These are phyloP conservation scores for Friedmanniomyces endolithicus DNA, from an alignment of 495 filamentous ascomycete genomes.

Conservation along the genomic window DNA sequence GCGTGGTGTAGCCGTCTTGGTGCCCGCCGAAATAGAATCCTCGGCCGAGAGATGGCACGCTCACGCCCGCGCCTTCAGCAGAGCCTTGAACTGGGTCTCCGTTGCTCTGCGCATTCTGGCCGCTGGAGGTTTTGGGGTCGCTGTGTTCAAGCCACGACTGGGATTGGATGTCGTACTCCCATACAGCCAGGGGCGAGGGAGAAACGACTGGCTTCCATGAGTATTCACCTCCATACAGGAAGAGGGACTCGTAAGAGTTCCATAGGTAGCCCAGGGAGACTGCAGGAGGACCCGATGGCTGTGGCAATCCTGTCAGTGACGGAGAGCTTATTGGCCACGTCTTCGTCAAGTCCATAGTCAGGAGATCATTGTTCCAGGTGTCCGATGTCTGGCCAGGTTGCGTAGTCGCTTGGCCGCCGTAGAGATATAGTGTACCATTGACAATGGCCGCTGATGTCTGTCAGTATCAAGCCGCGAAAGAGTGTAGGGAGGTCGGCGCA, in stretches of 20 bases:
- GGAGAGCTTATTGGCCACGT: conserved; percentile 55
- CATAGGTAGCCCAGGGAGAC: conserved; percentile 61
- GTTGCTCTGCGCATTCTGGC: conserved; percentile 43
- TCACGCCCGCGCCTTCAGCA: conserved; percentile 59
- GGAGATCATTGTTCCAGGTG: conserved; percentile 52
- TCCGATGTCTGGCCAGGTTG: conserved; percentile 37
- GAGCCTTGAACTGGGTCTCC: conserved; percentile 45
- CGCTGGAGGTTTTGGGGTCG: conserved; percentile 42
- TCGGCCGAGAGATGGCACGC: conserved; percentile 50
- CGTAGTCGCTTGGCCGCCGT: conserved; percentile 51
- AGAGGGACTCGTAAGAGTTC: conserved; percentile 54
- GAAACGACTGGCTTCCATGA: conserved; percentile 43
- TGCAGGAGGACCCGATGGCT: conserved; percentile 55
- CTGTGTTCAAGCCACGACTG: conserved; percentile 49
- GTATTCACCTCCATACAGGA: conserved; percentile 60
- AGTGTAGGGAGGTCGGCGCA: conserved; percentile 21
- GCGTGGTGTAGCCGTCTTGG: conserved; percentile 52
- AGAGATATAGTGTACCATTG: conserved; percentile 65
- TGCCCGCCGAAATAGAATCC: conserved; percentile 72
- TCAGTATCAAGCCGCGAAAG: conserved; percentile 36
- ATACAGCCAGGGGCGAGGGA: conserved; percentile 45
- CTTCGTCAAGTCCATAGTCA: conserved; percentile 51
- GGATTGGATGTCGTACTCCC: conserved; percentile 51
- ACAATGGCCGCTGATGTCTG: conserved; percentile 35
- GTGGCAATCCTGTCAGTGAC: conserved; percentile 45